These are phyloP conservation scores for Apiospora aurea DNA, from an alignment of 2,329 filamentous ascomycete genomes.

Conservation along the genomic window DNA sequence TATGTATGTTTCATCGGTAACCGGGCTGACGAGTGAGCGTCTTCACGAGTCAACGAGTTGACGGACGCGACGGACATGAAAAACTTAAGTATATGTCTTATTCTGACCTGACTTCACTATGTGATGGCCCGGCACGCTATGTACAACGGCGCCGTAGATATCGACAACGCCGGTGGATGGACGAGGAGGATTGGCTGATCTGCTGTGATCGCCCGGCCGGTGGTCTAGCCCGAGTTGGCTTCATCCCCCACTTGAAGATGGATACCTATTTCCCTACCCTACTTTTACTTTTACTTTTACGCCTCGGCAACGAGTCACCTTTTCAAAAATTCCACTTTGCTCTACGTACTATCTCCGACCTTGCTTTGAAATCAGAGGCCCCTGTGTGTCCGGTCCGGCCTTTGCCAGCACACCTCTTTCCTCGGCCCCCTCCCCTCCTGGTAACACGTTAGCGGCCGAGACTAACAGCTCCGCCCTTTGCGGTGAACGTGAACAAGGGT, in stretches of 20 bases:
- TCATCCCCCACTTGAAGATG: not conserved
- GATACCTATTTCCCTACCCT: no score
- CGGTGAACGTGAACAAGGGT: not conserved
- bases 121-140: not conserved
- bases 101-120: not conserved
- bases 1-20: not conserved
- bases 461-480: not conserved
- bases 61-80: not conserved
- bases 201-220: not conserved
- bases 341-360: not conserved
- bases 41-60: no score
- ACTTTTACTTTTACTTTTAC: not conserved
- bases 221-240: not conserved
- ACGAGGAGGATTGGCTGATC: no score
- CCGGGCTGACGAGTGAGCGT: not conserved
- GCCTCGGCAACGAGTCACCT: not conserved
- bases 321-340: not conserved
- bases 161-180: not conserved
- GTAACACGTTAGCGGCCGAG: not conserved
- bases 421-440: not conserved
- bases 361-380: conserved; percentile 5
- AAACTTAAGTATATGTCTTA: not conserved
- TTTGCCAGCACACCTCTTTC: not conserved
- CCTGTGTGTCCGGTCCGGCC: no score
- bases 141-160: not conserved